Evolutionary conservation across 163 green algal species (phyloP).

Genomic region (Trebouxiophyceae sp.): DNA sequence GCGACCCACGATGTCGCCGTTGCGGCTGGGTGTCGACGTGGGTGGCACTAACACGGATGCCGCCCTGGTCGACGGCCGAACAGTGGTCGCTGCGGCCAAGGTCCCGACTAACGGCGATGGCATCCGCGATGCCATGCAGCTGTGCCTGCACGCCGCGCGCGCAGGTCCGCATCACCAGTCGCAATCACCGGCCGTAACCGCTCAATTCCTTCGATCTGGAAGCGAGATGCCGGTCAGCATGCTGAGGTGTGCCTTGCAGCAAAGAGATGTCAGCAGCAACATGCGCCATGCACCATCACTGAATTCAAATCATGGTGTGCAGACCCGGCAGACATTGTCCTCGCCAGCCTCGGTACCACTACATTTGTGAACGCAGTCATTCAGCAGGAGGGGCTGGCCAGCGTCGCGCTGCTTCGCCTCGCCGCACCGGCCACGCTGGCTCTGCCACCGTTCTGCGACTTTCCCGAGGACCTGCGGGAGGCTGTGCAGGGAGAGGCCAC

Average conservation of each 20-base stretch:
- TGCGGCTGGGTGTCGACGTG: slow-evolving; percentile 21
- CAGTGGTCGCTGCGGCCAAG: slow-evolving; percentile 17
- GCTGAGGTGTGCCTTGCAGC: too few relatives aligned
- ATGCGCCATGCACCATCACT: too few relatives aligned
- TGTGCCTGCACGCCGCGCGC: too few relatives aligned
- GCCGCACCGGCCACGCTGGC: slow-evolving; percentile 20
- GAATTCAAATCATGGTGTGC: too few relatives aligned
- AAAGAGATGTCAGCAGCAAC: too few relatives aligned
- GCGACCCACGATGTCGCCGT: too few relatives aligned
- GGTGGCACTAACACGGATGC: slow-evolving; percentile 36
- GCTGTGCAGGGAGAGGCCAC: slow-evolving; percentile 4
- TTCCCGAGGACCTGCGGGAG: slow-evolving; percentile 13
- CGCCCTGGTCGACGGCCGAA: slow-evolving; percentile 4
- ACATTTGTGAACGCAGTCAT: slow-evolving; percentile 33
- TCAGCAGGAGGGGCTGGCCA: slow-evolving; percentile 10
- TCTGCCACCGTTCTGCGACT: slow-evolving; percentile 24
- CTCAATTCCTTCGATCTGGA: too few relatives aligned
- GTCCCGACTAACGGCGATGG: slow-evolving; percentile 7
- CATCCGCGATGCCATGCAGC: too few relatives aligned
- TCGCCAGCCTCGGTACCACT: slow-evolving; percentile 27
- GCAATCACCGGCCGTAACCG: too few relatives aligned
- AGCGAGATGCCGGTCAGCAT: too few relatives aligned
- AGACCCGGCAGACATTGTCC: slow-evolving; percentile 7
- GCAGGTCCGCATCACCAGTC: too few relatives aligned
- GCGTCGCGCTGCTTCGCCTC: slow-evolving; percentile 19